Evolutionary conservation across 805 yeast genomes (phyloP).

Genomic region (Komagataella populi): DNA sequence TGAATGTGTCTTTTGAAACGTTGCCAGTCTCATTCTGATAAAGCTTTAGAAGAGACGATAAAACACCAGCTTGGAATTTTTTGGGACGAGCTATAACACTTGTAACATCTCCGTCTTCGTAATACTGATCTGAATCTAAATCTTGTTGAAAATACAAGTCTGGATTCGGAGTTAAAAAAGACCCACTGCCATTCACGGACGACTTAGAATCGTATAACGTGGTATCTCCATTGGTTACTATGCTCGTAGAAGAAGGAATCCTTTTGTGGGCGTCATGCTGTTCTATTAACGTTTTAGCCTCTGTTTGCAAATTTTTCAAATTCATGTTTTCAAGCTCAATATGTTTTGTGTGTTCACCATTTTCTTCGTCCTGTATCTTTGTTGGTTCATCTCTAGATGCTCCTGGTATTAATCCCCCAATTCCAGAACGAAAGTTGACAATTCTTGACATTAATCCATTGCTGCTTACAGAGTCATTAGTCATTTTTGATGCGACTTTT

Average conservation of each 20-base stretch:
- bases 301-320: constrained; percentile 27
- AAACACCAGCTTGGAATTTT: constrained; percentile 73
- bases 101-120: not conserved
- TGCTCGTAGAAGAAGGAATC: constrained; percentile 7
- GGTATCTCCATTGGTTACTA: not conserved
- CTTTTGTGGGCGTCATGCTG: constrained; percentile 22
- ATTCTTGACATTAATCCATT: not conserved
- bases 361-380: not conserved
- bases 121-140: not conserved
- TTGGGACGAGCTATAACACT: constrained; percentile 18
- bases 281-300: constrained; percentile 40
- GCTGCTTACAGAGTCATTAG: not conserved
- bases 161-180: constrained; percentile 1
- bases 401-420: constrained; percentile 1
- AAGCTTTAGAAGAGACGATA: constrained; percentile 61
- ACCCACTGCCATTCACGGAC: not conserved
- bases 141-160: not conserved
- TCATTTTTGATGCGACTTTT: not conserved
- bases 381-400: not conserved
- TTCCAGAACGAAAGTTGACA: not conserved
- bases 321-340: constrained; percentile 20
- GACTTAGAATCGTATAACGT: not conserved
- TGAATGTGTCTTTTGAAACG: not conserved
- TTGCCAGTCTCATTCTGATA: constrained; percentile 33
- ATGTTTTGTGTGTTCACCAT: not conserved